Conservation (phyloP, 2,329 filamentous ascomycete species). For the Alternaria hordeiaustralica region DNA sequence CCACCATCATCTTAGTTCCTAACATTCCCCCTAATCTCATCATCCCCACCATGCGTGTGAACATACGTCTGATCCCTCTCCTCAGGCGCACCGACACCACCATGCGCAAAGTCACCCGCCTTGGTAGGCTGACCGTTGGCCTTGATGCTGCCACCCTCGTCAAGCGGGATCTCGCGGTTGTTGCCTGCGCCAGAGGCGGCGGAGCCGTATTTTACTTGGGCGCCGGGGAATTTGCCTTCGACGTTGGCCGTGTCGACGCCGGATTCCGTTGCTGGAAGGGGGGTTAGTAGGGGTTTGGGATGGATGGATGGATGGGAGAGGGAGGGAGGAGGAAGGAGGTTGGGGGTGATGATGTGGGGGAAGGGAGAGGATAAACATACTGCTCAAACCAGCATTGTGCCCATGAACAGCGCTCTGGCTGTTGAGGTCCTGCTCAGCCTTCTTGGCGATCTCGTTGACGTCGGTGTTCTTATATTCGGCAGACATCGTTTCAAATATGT, state of each 20-base stretch:
- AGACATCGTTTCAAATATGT: constrained; percentile 41
- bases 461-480: constrained; percentile 50
- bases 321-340: neutral
- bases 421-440: constrained; percentile 59
- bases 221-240: constrained; percentile 53
- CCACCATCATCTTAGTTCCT: constrained; percentile 29
- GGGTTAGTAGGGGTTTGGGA: neutral
- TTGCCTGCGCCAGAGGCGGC: constrained; percentile 53
- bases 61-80: constrained; percentile 49
- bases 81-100: constrained; percentile 57
- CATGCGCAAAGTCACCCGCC: constrained; percentile 53
- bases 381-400: constrained; percentile 44
- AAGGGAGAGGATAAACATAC: constrained; percentile 32
- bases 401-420: constrained; percentile 50
- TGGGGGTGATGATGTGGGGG: neutral
- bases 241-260: constrained; percentile 53
- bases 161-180: constrained; percentile 56
- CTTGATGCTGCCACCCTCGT: constrained; percentile 55
- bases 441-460: constrained; percentile 53
- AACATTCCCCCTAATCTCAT: constrained; percentile 51
- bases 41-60: constrained; percentile 49
- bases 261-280: constrained; percentile 52
- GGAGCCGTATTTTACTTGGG: constrained; percentile 52
- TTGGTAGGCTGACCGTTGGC: constrained; percentile 53
- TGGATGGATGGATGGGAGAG: neutral